These are phyloP conservation scores for Monilinia aucupariae DNA, from an alignment of 2,329 filamentous ascomycete species.

Conservation along the genomic window DNA sequence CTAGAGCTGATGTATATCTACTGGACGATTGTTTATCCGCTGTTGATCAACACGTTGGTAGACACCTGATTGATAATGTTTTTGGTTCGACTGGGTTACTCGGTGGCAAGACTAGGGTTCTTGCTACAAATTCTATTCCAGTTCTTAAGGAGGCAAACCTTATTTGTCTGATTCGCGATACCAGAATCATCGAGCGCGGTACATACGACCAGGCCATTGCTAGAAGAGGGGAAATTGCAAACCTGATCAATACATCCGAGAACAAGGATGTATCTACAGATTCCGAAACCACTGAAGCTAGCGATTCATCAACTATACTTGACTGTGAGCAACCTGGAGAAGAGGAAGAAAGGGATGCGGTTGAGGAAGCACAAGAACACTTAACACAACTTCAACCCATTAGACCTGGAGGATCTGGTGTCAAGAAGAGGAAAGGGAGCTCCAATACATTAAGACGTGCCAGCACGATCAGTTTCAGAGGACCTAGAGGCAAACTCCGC, in stretches of 20 bases:
- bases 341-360: constrained; percentile 53
- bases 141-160: constrained; percentile 86
- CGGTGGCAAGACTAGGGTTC: constrained; percentile 77
- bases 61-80: constrained; percentile 91
- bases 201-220: constrained; percentile 88
- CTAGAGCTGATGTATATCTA: constrained; percentile 91
- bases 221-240: constrained; percentile 86
- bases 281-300: constrained; percentile 42
- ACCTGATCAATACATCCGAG: constrained; percentile 72
- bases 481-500: constrained; percentile 73
- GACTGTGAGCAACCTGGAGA: constrained; percentile 42
- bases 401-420: constrained; percentile 46
- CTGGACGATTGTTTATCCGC: constrained; percentile 92
- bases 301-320: constrained; percentile 54
- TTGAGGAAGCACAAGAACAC: constrained; percentile 73
- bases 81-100: constrained; percentile 80
- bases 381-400: constrained; percentile 74
- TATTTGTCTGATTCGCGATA: constrained; percentile 78
- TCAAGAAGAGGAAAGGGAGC: constrained; percentile 61
- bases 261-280: constrained; percentile 45
- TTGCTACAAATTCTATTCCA: constrained; percentile 92
- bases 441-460: constrained; percentile 79
- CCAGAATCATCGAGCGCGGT: constrained; percentile 77
- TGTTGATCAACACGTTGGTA: constrained; percentile 95
- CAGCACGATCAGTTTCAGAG: constrained; percentile 84